Base-by-base conservation (phyloP, 805 yeast genomes). In the Candida taoyuanica region DNA sequence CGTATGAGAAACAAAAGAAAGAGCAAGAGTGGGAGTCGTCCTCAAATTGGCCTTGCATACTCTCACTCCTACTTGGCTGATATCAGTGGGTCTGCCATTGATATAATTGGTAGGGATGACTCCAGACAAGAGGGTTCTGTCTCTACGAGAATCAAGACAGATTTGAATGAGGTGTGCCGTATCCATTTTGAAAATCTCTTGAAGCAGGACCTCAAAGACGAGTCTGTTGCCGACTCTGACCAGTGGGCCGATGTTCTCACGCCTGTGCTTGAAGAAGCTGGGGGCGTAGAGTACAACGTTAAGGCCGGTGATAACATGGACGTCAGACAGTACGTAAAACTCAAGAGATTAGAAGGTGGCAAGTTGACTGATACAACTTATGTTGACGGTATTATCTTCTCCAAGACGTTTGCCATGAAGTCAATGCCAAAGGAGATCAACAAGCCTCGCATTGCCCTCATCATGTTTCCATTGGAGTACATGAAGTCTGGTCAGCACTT, bases 401-500 rank as follows among this genome's bases (percentile, higher is more conserved):
- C 97, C 0, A 87, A 88, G 48, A 76, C 80, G 14, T 65, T 89
- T 31, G 95, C 96, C 4, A 67, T 85, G 27, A 85, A 81, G 52
- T 58, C 73, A 2, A 94, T 93, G 98, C 75, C 87, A 0, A 59
- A 75, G 5, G 54, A 58, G 17, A 67, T 94, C 7, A 52, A 56
- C 0, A 70, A 74, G 35, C 98, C 99, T 0, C 73, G 79, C 38
- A 83, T 93, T 28, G 77, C 91, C 42, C 67, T 94, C 14, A 70
- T 93, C 5, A 81, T 88, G 69, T 93, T 93, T 52, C 96, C 97
- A 0, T 64, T 93, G 18, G 98, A 89, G 54, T 93, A 87, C 49
- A 68, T 79, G 42, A 78, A 81, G 43, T 78, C 76, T 29, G 86
- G 82, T 37, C 87, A 83, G 47, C 85, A 79, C 44, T 82, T 87